Conservation (phyloP, 2,329 filamentous ascomycete species). For the Knoxdaviesia capensis region DNA sequence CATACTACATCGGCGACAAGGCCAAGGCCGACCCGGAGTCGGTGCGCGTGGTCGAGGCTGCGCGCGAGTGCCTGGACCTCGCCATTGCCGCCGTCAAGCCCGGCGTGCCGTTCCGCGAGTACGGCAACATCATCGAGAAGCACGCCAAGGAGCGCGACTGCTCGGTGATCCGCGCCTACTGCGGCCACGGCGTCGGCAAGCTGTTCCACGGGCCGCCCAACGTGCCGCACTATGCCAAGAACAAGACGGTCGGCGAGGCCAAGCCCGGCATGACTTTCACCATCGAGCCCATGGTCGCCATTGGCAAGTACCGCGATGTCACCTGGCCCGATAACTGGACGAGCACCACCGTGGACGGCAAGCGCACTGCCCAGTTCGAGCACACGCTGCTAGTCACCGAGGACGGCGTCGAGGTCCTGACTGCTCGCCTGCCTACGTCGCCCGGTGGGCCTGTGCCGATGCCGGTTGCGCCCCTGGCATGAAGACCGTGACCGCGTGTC, state of each 20-base stretch:
- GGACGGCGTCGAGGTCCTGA: constrained; percentile 63
- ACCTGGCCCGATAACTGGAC: constrained; percentile 99
- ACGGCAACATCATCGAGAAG: constrained; percentile 89
- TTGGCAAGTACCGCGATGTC: constrained; percentile 78
- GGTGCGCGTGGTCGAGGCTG: constrained; percentile 76
- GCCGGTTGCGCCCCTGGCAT: constrained; percentile 14
- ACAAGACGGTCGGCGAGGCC: constrained; percentile 86
- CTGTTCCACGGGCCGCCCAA: constrained; percentile 89
- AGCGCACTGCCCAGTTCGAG: constrained; percentile 82
- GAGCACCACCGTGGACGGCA: constrained; percentile 78
- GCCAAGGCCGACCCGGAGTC: constrained; percentile 67
- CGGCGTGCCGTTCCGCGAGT: constrained; percentile 78
- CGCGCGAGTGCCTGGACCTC: constrained; percentile 75
- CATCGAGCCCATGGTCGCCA: constrained; percentile 94
- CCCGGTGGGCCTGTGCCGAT: constrained; percentile 54
- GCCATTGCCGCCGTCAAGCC: constrained; percentile 86
- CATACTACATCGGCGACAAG: constrained; percentile 89
- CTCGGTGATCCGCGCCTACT: constrained; percentile 88
- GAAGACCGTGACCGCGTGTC: neutral
- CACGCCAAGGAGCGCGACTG: constrained; percentile 70
- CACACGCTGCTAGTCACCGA: constrained; percentile 73
- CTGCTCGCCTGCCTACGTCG: constrained; percentile 50
- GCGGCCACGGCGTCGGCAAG: constrained; percentile 85
- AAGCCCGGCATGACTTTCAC: constrained; percentile 98
- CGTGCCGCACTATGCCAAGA: constrained; percentile 93